A percentile compares a stretch with the other conserved stretches of the same genome.
Evolutionary conservation across 495 filamentous ascomycete genomes (phyloP).

Genomic region (Lophiotrema nucula): DNA sequence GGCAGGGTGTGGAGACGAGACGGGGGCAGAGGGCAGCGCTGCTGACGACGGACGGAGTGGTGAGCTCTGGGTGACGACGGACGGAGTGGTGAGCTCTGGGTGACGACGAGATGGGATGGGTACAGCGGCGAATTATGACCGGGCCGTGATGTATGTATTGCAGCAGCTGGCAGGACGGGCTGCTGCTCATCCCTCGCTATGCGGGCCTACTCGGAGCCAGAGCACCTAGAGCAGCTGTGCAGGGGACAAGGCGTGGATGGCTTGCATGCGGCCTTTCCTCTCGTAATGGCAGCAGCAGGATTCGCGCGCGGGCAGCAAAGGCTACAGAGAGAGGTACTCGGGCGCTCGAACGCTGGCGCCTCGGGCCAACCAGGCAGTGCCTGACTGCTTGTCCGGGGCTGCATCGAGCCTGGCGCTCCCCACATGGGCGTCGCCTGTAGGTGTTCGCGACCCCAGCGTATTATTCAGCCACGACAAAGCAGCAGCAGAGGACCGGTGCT

Average conservation of each 20-base stretch:
- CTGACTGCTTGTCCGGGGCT: neutral
- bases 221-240: neutral
- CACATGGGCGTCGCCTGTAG: neutral
- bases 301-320: constrained; percentile 6
- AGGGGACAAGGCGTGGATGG: constrained; percentile 2
- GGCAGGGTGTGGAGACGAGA: neutral
- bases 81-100: too few species aligned
- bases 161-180: neutral
- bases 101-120: neutral
- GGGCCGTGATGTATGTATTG: neutral
- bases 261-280: constrained; percentile 4
- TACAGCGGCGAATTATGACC: neutral
- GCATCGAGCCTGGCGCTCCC: constrained; percentile 2
- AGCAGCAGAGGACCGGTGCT: constrained; percentile 1
- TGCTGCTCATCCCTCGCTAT: neutral
- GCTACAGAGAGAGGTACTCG: neutral
- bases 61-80: too few species aligned
- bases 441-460: constrained; percentile 12
- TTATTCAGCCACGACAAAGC: constrained; percentile 29
- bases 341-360: neutral
- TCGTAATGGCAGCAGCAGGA: constrained; percentile 22
- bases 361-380: too few species aligned
- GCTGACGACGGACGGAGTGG: neutral
- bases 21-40: neutral
- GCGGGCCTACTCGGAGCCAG: neutral